Percentiles rank a stretch among this genome's conserved stretches.
These are phyloP conservation scores for Suillus alpinus DNA, from an alignment of 768 basidiomycete species.

Conservation along the genomic window DNA sequence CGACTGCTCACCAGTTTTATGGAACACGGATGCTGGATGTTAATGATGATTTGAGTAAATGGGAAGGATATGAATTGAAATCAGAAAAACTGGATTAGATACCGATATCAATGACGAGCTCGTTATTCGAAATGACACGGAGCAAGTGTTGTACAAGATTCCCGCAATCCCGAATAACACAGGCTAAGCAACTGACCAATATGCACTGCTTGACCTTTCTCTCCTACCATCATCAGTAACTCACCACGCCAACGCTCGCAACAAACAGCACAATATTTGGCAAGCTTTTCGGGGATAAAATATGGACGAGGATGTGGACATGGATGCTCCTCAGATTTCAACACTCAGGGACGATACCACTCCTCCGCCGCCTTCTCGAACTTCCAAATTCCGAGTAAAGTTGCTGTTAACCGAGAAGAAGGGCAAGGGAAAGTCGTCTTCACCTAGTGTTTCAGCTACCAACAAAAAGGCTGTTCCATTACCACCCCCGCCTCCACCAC, in stretches of 20 bases:
- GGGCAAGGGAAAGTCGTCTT: slow-evolving; percentile 32
- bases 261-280: background rate
- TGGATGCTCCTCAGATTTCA: slow-evolving; percentile 84
- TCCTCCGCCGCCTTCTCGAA: slow-evolving; percentile 59
- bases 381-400: slow-evolving; percentile 48
- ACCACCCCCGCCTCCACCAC: background rate
- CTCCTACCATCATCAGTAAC: background rate
- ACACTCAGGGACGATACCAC: slow-evolving; percentile 70
- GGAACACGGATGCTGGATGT: slow-evolving; percentile 58
- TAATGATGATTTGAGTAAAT: slow-evolving; percentile 55
- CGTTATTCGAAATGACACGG: background rate
- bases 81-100: slow-evolving; percentile 35
- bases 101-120: background rate
- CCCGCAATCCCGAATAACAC: too few species aligned
- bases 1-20: slow-evolving; percentile 64
- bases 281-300: background rate
- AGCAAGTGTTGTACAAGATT: too few species aligned
- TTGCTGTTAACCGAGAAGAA: slow-evolving; percentile 46
- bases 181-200: background rate
- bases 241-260: background rate
- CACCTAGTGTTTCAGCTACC: slow-evolving; percentile 23
- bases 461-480: slow-evolving; percentile 19
- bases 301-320: slow-evolving; percentile 48
- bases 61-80: slow-evolving; percentile 58
- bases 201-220: background rate